A percentile compares a stretch with the other conserved stretches of the same genome.
phyloP scores from a whole-genome alignment of 1,139 yeast species.

The Debaryomycetaceae sp. region DNA sequence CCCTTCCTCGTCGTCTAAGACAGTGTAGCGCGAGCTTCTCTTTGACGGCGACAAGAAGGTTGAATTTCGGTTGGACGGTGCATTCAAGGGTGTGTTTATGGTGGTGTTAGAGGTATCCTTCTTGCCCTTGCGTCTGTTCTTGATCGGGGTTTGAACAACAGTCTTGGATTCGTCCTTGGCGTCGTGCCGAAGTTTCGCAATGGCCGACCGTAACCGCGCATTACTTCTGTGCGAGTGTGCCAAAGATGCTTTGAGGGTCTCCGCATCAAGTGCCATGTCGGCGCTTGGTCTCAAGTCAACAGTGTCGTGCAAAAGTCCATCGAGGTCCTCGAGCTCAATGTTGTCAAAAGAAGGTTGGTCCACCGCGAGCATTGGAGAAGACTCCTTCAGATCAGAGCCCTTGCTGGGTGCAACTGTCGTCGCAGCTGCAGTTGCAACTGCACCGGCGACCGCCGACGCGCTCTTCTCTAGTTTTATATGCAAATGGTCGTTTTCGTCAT shows the following conservation, averaged over 20 bases:
- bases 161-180: conserved; percentile 13
- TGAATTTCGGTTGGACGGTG: conserved; percentile 20
- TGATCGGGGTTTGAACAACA: no score
- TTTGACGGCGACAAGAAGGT: conserved; percentile 31
- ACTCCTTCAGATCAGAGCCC: conserved; percentile 17
- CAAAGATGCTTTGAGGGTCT: conserved; percentile 63
- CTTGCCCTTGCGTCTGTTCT: conserved; percentile 12
- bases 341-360: conserved; percentile 3
- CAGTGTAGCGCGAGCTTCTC: conserved; percentile 29
- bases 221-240: conserved; percentile 62
- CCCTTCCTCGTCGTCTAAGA: conserved; percentile 24
- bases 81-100: conserved; percentile 8
- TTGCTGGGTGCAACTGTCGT: conserved; percentile 16
- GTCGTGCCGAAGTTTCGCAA: conserved; percentile 37
- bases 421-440: conserved; percentile 1
- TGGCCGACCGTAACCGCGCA: conserved; percentile 47
- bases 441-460: not conserved
- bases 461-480: conserved; percentile 31
- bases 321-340: conserved; percentile 7
- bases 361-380: not conserved
- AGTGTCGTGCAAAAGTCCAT: conserved; percentile 17
- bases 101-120: conserved; percentile 12
- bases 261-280: conserved; percentile 45
- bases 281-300: conserved; percentile 30
- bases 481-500: conserved; percentile 60